phyloP scores from a whole-genome alignment of 176 grass and related monocot species.

The Oryza glaberrima region DNA sequence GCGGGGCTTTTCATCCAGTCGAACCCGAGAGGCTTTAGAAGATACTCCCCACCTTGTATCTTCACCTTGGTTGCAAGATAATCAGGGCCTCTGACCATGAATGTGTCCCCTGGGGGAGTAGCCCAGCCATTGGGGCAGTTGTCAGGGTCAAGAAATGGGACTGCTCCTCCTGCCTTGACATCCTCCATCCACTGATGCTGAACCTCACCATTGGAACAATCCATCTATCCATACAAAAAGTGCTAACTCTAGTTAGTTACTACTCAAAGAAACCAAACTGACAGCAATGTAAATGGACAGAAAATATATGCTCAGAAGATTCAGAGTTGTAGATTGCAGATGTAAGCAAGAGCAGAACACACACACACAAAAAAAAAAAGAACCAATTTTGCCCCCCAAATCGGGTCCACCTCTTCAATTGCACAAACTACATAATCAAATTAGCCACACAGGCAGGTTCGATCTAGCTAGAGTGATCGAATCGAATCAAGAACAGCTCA shows the following conservation, averaged over 20 bases:
- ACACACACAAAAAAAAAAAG: not conserved
- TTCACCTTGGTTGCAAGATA: conserved; percentile 82
- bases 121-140: conserved; percentile 68
- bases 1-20: conserved; percentile 79
- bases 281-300: not conserved
- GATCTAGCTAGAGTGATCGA: not conserved
- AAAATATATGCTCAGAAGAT: not conserved
- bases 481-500: not conserved
- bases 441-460: not conserved
- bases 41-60: conserved; percentile 72
- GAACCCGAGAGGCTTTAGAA: conserved; percentile 88
- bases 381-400: not conserved
- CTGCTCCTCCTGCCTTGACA: conserved; percentile 61
- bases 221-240: conserved; percentile 56
- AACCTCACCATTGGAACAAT: conserved; percentile 53
- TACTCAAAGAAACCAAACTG: not conserved
- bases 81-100: conserved; percentile 87
- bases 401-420: not conserved
- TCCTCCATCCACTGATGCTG: conserved; percentile 74
- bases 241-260: not conserved
- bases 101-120: conserved; percentile 65
- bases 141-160: conserved; percentile 68
- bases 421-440: not conserved
- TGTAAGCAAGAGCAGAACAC: not conserved
- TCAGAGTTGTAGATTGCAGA: not conserved